These are phyloP conservation scores for Vitis hybrid DNA, from an alignment of 177 flowering plant genomes.

Conservation along the genomic window DNA sequence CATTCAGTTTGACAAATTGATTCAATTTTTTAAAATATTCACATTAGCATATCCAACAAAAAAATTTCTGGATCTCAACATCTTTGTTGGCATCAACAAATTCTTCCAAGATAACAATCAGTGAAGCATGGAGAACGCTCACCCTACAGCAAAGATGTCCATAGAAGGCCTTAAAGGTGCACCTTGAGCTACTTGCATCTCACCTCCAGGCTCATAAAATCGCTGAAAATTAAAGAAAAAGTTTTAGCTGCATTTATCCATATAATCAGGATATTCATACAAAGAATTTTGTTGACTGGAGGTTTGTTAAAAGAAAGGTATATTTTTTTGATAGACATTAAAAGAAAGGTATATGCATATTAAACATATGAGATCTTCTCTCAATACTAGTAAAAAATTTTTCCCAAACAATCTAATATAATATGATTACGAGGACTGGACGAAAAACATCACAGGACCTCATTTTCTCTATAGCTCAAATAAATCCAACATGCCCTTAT, in stretches of 20 bases:
- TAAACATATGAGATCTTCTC: background rate
- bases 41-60: too few species aligned
- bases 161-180: constrained; percentile 83
- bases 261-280: background rate
- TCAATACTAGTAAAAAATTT: too few species aligned
- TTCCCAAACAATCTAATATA: too few species aligned
- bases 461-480: too few species aligned
- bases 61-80: too few species aligned
- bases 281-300: background rate
- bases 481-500: too few species aligned
- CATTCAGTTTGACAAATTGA: too few species aligned
- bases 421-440: too few species aligned
- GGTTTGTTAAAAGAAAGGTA: background rate
- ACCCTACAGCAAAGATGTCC: constrained; percentile 99
- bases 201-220: constrained; percentile 98
- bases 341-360: background rate
- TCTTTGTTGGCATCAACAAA: background rate
- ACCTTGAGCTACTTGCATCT: constrained; percentile 77
- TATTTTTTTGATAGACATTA: background rate
- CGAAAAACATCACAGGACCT: too few species aligned
- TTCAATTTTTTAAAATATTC: too few species aligned
- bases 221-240: constrained; percentile 50
- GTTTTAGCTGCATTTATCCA: background rate
- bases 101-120: background rate
- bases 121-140: constrained; percentile 26